Evolutionary conservation across 2,329 filamentous ascomycete species (phyloP).

Genomic region (Penicillium polonicum): DNA sequence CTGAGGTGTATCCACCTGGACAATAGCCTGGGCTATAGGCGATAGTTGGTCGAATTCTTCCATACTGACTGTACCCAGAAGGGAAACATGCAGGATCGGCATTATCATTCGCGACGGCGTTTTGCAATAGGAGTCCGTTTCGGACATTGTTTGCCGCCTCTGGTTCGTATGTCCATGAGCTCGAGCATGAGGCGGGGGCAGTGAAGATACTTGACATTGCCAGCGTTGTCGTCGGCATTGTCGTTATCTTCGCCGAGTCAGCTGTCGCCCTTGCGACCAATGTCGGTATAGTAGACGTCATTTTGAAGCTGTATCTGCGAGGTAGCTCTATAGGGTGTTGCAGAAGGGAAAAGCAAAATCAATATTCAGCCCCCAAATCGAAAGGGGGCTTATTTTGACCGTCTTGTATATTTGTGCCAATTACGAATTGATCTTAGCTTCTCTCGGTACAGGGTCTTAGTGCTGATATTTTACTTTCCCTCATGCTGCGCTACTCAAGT

Average conservation of each 20-base stretch:
- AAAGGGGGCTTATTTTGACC: not conserved
- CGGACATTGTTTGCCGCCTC: not conserved
- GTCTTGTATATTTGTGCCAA: not conserved
- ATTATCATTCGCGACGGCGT: not conserved
- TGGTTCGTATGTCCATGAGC: slow-evolving; percentile 8
- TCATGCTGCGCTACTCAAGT: not conserved
- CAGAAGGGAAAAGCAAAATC: not conserved
- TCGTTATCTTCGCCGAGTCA: not conserved
- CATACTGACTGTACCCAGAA: slow-evolving; percentile 9
- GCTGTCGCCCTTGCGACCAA: not conserved
- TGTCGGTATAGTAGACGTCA: not conserved
- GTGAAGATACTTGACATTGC: not conserved
- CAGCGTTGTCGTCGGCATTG: too few species aligned
- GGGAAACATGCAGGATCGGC: slow-evolving; percentile 7
- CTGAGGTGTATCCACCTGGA: slow-evolving; percentile 27
- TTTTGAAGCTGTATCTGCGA: not conserved
- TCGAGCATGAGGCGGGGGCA: not conserved
- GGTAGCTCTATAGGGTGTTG: not conserved
- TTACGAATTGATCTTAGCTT: not conserved
- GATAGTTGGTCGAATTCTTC: slow-evolving; percentile 10
- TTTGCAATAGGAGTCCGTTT: slow-evolving; percentile 3
- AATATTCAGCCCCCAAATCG: not conserved
- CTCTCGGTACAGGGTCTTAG: not conserved
- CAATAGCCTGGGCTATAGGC: slow-evolving; percentile 29
- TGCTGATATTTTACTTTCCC: not conserved